These are phyloP conservation scores for Nigrospora sphaerica DNA, from an alignment of 2,329 filamentous ascomycete species.

Conservation along the genomic window DNA sequence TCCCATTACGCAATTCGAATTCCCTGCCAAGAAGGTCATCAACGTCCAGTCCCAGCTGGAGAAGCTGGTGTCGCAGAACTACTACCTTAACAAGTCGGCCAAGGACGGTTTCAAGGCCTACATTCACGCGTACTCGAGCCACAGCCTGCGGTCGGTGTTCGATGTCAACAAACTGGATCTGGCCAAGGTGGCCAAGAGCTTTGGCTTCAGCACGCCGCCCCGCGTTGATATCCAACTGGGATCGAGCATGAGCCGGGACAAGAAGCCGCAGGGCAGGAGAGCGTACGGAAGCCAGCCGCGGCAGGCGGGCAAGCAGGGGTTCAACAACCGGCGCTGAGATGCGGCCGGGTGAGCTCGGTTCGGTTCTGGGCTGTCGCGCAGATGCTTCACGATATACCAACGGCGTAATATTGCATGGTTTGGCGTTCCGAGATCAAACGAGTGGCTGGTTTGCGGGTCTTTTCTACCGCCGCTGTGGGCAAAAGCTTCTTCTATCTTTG, in stretches of 20 bases:
- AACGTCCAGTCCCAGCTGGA: constrained; percentile 89
- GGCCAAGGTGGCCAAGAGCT: constrained; percentile 76
- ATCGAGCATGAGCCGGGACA: constrained; percentile 67
- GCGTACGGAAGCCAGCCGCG: constrained; percentile 73
- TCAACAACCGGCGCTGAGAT: background rate
- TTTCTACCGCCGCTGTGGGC: too few relatives aligned
- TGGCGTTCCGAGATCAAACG: constrained; percentile 1
- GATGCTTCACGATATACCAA: constrained; percentile 2
- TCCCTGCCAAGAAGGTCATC: constrained; percentile 84
- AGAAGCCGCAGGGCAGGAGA: constrained; percentile 58
- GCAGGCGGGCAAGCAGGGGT: constrained; percentile 31
- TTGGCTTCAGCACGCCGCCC: constrained; percentile 72
- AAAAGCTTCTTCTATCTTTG: too few relatives aligned
- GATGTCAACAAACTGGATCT: constrained; percentile 78
- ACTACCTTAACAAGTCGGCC: constrained; percentile 71
- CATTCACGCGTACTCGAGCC: constrained; percentile 88
- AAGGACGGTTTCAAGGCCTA: constrained; percentile 82
- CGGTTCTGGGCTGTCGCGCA: background rate
- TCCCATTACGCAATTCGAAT: constrained; percentile 92
- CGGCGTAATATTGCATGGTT: constrained; percentile 1
- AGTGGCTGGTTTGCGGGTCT: background rate
- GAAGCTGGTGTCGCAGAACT: constrained; percentile 90
- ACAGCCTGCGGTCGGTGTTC: constrained; percentile 75
- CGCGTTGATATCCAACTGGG: constrained; percentile 73
- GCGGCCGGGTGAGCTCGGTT: background rate